phyloP scores from a whole-genome alignment of 1,284 basidiomycete species.

The Waitea zeae region DNA sequence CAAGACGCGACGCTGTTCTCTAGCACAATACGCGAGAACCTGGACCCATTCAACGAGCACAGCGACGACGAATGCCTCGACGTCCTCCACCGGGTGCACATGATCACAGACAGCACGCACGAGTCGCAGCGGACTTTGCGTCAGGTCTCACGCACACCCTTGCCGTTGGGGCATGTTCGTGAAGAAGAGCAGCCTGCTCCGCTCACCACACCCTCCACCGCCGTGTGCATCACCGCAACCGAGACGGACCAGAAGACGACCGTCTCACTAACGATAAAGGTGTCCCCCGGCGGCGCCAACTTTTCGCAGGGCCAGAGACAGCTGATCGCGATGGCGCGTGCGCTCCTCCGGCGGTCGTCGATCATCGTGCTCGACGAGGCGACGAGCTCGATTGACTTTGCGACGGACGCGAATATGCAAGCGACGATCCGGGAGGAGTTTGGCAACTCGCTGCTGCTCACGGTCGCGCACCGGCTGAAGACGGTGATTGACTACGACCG shows the following conservation, averaged over 20 bases:
- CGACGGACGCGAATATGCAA: conserved; percentile 67
- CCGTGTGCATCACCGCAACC: conserved; percentile 22
- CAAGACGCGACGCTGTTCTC: conserved; percentile 48
- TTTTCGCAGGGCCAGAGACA: conserved; percentile 77
- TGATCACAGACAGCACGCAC: conserved; percentile 30
- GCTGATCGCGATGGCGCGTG: conserved; percentile 65
- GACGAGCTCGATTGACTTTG: conserved; percentile 61
- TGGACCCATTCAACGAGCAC: conserved; percentile 80
- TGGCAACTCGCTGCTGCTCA: conserved; percentile 28
- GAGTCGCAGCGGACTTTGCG: conserved; percentile 29
- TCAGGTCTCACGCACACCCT: conserved; percentile 26
- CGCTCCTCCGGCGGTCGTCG: conserved; percentile 56
- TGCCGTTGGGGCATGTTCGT: too few species aligned
- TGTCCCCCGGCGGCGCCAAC: conserved; percentile 68
- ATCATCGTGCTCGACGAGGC: conserved; percentile 79
- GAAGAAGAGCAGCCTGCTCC: too few species aligned
- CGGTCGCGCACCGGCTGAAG: conserved; percentile 53
- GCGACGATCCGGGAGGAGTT: conserved; percentile 70
- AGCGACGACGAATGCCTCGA: conserved; percentile 65
- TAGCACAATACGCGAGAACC: conserved; percentile 56
- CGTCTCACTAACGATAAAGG: conserved; percentile 52
- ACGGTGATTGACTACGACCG: conserved; percentile 70
- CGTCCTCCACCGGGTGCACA: conserved; percentile 44
- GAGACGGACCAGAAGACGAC: conserved; percentile 32
- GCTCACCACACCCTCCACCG: too few species aligned